Percentiles rank a stretch among this genome's conserved stretches.
Conservation (phyloP, 306 rosid species). For the Quillaja saponaria region DNA sequence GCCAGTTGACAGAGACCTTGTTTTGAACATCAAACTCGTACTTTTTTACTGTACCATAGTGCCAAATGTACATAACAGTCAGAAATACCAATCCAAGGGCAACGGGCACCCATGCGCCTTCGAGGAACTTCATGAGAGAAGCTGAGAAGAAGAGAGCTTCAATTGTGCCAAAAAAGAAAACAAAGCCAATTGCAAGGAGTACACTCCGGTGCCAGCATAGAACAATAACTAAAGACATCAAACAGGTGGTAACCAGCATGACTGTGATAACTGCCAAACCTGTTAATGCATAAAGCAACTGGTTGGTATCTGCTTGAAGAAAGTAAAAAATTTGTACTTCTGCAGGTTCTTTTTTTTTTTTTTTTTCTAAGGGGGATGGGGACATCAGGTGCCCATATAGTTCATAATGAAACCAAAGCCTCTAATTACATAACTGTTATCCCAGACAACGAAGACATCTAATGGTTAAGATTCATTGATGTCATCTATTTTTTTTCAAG, state of each 20-base stretch:
- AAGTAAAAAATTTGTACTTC: not conserved
- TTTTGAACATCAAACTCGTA: slow-evolving; percentile 85
- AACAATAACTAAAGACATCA: slow-evolving; percentile 90
- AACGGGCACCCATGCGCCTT: slow-evolving; percentile 95
- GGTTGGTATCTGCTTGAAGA: slow-evolving; percentile 20
- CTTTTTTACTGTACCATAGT: slow-evolving; percentile 76
- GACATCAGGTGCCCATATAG: not conserved
- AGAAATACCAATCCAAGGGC: slow-evolving; percentile 57
- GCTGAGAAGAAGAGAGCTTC: slow-evolving; percentile 96
- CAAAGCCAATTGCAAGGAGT: slow-evolving; percentile 62
- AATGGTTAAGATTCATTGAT: not conserved
- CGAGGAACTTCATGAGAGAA: slow-evolving; percentile 74
- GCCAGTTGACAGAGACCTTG: slow-evolving; percentile 88
- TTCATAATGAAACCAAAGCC: not conserved
- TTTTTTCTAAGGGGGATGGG: not conserved
- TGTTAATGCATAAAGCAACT: slow-evolving; percentile 35
- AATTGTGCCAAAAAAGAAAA: slow-evolving; percentile 66
- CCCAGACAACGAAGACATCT: too few relatives aligned
- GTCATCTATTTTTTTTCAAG: too few relatives aligned
- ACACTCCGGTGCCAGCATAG: slow-evolving; percentile 79
- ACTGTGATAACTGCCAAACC: slow-evolving; percentile 96
- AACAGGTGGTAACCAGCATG: slow-evolving; percentile 95
- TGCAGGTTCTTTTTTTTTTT: not conserved
- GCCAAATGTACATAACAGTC: slow-evolving; percentile 76
- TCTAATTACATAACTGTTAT: not conserved